phyloP scores from a whole-genome alignment of 2,329 filamentous ascomycete species.

The Pseudogymnoascus sp. region DNA sequence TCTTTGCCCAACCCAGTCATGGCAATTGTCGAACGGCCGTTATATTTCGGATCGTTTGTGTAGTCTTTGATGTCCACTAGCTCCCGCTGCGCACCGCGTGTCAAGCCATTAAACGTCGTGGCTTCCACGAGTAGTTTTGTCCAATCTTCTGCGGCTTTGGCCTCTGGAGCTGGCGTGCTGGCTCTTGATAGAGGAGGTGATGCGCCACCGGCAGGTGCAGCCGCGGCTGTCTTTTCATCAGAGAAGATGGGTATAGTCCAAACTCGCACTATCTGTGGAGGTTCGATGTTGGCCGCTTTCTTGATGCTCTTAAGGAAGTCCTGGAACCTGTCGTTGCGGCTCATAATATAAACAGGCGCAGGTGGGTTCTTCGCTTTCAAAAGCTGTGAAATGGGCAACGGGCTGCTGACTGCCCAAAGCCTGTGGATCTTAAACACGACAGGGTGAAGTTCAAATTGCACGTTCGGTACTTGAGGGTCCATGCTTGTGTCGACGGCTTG shows the following conservation, averaged over 20 bases:
- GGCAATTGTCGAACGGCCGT: conserved; percentile 60
- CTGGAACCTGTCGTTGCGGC: conserved; percentile 60
- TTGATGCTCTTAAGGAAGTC: conserved; percentile 73
- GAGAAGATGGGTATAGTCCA: conserved; percentile 21
- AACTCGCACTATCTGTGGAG: conserved; percentile 65
- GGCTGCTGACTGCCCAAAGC: conserved; percentile 54
- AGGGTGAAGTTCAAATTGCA: conserved; percentile 77
- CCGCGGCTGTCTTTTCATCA: conserved; percentile 30
- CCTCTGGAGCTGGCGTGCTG: conserved; percentile 17
- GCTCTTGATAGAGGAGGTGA: conserved; percentile 29
- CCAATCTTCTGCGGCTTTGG: conserved; percentile 26
- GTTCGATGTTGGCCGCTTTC: conserved; percentile 54
- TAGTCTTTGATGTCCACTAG: conserved; percentile 57
- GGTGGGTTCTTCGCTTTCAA: conserved; percentile 52
- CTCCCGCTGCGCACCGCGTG: conserved; percentile 56
- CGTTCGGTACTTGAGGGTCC: conserved; percentile 50
- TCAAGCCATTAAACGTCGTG: conserved; percentile 52
- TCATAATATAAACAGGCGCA: conserved; percentile 61
- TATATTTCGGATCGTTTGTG: conserved; percentile 67
- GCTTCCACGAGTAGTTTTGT: conserved; percentile 38
- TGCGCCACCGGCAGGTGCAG: conserved; percentile 34
- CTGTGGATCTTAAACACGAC: conserved; percentile 80
- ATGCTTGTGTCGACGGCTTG: conserved; percentile 68
- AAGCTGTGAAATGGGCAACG: conserved; percentile 46
- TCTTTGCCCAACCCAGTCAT: conserved; percentile 61